Percentiles rank a stretch among this genome's conserved stretches.
Conservation (phyloP, 192 early-diverging fungal genomes). For the Diversispora eburnea region DNA sequence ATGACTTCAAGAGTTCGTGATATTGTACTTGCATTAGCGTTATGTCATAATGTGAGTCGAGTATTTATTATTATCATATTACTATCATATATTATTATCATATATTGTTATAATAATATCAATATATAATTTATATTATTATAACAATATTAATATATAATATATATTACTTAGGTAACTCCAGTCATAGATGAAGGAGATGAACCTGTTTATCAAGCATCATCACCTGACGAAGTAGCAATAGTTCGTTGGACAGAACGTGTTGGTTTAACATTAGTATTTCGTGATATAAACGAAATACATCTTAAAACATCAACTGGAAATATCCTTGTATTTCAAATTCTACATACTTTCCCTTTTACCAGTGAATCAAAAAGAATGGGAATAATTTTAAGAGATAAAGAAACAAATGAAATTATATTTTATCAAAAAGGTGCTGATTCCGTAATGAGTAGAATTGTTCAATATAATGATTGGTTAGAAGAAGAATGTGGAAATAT, state of each 20-base stretch:
- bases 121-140: not conserved
- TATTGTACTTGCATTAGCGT: constrained; percentile 80
- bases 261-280: constrained; percentile 79
- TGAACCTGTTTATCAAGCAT: constrained; percentile 82
- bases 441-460: constrained; percentile 82
- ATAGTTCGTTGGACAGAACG: constrained; percentile 89
- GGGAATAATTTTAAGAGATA: constrained; percentile 85
- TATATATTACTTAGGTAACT: constrained; percentile 51
- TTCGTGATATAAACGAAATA: constrained; percentile 70
- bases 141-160: too few relatives aligned
- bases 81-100: not conserved
- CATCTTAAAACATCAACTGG: constrained; percentile 56
- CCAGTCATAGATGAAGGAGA: constrained; percentile 61
- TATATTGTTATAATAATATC: not conserved
- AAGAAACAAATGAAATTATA: constrained; percentile 65
- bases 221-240: constrained; percentile 95
- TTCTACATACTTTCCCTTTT: constrained; percentile 96
- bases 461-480: constrained; percentile 92
- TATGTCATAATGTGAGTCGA: constrained; percentile 83
- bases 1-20: constrained; percentile 83
- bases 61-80: not conserved
- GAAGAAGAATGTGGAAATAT: constrained; percentile 98
- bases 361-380: constrained; percentile 97
- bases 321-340: constrained; percentile 61
- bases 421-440: constrained; percentile 97